Evolutionary conservation across 306 rosid species (phyloP).

Genomic region (Potentilla sterilis): DNA sequence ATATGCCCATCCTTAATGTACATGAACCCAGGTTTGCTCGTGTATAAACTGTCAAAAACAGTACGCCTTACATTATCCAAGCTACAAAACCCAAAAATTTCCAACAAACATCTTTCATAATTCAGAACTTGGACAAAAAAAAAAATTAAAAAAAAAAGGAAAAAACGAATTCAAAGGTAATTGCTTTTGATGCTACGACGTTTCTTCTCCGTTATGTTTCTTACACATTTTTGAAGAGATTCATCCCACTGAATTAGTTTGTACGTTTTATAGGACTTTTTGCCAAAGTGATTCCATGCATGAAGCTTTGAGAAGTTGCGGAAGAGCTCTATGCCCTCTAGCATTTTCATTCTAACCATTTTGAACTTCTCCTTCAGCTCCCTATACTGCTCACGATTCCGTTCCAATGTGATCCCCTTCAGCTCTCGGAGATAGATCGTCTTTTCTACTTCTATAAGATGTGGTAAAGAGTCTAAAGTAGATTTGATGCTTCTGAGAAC

Average conservation of each 20-base stretch:
- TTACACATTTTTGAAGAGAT: not conserved
- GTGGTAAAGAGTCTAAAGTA: not conserved
- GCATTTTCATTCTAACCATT: not conserved
- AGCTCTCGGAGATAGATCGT: not conserved
- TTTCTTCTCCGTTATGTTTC: not conserved
- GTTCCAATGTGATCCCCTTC: not conserved
- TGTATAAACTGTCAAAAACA: no score
- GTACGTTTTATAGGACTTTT: not conserved
- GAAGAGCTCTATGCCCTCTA: not conserved
- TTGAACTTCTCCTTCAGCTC: not conserved
- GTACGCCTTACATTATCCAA: no score
- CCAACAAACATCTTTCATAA: no score
- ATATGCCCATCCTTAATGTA: no score
- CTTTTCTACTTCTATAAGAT: not conserved
- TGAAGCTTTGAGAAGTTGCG: not conserved
- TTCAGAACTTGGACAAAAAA: no score
- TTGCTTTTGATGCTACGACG: not conserved
- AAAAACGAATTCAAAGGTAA: no score
- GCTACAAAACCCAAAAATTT: no score
- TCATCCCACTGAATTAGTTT: constrained; percentile 33
- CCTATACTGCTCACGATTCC: not conserved
- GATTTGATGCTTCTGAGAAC: not conserved
- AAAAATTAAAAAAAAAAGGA: no score
- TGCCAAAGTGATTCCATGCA: not conserved
- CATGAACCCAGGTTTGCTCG: no score